Base-by-base conservation (phyloP, 768 basidiomycete genomes). In the Boletellus ananas region DNA sequence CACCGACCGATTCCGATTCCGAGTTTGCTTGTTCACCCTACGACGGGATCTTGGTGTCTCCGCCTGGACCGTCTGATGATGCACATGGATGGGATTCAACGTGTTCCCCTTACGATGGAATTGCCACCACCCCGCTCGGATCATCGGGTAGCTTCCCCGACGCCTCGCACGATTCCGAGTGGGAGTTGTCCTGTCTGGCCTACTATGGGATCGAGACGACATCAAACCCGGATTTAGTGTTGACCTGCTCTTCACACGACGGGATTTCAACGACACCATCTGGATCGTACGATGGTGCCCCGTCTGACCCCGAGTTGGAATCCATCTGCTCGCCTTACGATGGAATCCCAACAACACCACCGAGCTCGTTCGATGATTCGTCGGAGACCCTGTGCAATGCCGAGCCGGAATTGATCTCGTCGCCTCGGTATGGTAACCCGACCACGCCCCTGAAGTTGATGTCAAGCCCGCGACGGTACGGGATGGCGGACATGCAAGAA, bases 401-500 rank as follows among this genome's bases (percentile, higher is more conserved):
- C 3, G 38, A 43, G 31, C 11, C 9, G 8, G 34, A 38, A 16
- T 20, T 40, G 13, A 3, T 33, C 6, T 38, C 20, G 34, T 49
- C 41, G 3, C 17, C 50, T 18, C 51, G 40, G 46, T 43, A 42
- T 14, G 41, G 48, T 2, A 38, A 43, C 34, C 17, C 9, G 34
- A 18, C 25, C 12, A 34, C 29, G 18, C 29, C 42, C 17, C 29
- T 5, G 17, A 37, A 18, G 17, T 37, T 9, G 10, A 37, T 7
- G 8, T 7, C 18, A 4, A 11, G 36, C 17, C 36, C 8, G 10
- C 55, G 60, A 29, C 52, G 55, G 18, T 39, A 54, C 1, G 60
- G 58, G 1, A 40, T 59, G 31, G 50, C 41, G 1, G 50, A 54
- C 3, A 44, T 61, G 57, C 9, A 29, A 4, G 1, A 38, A 9